phyloP scores from a whole-genome alignment of 108 stramenopile species.

The Licmophora abbreviata region DNA sequence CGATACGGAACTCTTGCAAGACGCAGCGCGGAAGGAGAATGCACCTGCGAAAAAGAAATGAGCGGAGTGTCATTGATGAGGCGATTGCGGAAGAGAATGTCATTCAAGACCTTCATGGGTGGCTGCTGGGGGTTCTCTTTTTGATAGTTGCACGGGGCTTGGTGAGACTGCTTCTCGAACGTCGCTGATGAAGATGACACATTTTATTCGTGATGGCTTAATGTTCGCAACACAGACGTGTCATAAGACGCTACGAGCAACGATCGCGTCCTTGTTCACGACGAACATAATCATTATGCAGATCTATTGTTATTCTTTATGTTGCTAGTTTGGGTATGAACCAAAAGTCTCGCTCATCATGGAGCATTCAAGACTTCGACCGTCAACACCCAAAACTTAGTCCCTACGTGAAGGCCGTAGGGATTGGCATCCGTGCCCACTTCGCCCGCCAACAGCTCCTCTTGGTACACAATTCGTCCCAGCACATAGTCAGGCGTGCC shows the following conservation, averaged over 20 bases:
- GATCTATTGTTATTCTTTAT: too few relatives aligned
- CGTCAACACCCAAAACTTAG: constrained; percentile 75
- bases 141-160: constrained; percentile 8
- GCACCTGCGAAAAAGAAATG: constrained; percentile 31
- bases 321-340: too few relatives aligned
- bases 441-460: constrained; percentile 63
- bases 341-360: too few relatives aligned
- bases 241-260: too few relatives aligned
- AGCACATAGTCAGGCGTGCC: constrained; percentile 70
- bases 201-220: too few relatives aligned
- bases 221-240: too few relatives aligned
- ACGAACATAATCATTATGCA: too few relatives aligned
- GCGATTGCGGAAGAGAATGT: constrained; percentile 4
- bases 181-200: constrained; percentile 5
- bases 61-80: neutral
- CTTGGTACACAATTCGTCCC: constrained; percentile 74
- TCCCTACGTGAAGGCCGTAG: constrained; percentile 72
- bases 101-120: constrained; percentile 3
- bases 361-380: constrained; percentile 71
- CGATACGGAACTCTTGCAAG: constrained; percentile 96
- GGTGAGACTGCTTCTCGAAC: neutral
- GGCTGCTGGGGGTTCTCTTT: constrained; percentile 13
- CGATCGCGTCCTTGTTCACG: too few relatives aligned
- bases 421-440: constrained; percentile 70
- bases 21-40: constrained; percentile 95